A percentile compares a stretch with the other conserved stretches of the same genome.
phyloP scores from a whole-genome alignment of 768 basidiomycete genomes.

The Lyophyllum decastes region DNA sequence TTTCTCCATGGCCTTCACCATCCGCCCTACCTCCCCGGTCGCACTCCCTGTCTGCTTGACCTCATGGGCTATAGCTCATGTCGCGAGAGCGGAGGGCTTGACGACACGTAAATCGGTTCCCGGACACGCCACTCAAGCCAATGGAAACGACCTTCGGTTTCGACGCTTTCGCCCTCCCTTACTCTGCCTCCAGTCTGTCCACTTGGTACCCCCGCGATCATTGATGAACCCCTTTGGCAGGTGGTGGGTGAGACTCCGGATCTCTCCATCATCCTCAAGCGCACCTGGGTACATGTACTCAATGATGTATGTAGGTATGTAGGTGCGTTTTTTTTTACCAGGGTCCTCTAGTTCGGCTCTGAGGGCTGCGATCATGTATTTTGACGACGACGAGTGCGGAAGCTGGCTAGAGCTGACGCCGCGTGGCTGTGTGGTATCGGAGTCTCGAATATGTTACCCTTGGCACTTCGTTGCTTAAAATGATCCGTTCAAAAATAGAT shows the following conservation, averaged over 20 bases:
- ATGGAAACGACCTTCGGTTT: too few species aligned
- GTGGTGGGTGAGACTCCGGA: not conserved
- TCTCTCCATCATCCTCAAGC: not conserved
- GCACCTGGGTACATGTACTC: not conserved
- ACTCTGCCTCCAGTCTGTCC: too few species aligned
- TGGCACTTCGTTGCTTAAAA: not conserved
- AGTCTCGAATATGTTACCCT: not conserved
- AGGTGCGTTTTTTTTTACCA: not conserved
- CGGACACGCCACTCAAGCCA: too few species aligned
- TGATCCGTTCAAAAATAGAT: not conserved
- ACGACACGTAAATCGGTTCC: too few species aligned
- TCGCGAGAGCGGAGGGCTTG: too few species aligned
- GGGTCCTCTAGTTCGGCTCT: not conserved
- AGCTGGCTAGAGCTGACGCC: not conserved
- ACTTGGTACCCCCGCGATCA: too few species aligned
- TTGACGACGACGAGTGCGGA: constrained; percentile 2
- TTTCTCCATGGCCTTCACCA: not conserved
- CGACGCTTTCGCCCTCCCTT: too few species aligned
- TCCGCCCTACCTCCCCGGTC: too few species aligned
- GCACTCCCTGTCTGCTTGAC: too few species aligned
- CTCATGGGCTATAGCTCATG: too few species aligned
- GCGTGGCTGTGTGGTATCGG: too few species aligned
- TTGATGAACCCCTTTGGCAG: too few species aligned
- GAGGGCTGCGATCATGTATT: not conserved
- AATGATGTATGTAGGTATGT: not conserved